Base-by-base conservation (phyloP, 306 rosid genomes). In the Clitoria ternatea region DNA sequence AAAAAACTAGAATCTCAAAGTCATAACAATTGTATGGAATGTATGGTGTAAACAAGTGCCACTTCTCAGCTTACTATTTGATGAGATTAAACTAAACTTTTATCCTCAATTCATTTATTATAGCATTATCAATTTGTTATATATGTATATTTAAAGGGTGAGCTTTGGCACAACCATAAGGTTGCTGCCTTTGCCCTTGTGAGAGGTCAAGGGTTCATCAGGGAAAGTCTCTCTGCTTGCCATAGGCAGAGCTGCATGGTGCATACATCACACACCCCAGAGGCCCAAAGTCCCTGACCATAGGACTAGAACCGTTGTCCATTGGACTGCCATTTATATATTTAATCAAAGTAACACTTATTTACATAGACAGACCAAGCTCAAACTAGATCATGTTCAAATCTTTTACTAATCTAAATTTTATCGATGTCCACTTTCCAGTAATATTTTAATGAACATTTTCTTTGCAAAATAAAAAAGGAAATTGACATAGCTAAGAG, bases 351-450 rank as follows among this genome's bases (percentile, higher is more conserved):
- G 27, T 20, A 61, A 20, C 18, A 36, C 18, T 49, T 15, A 6
- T 36, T 52, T 18, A 69, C 4, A 14, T 60, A 13, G 37, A 40
- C 36, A 17, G 50, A 61, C 15, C 18, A 36, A 73, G 47, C 17
- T 68, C 20, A 52, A 61, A 43, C 76, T n/a, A 57, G 33, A 62
- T 27, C 36, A 22, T 23, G 53, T 69, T 19, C 70, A 69, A 63
- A 53, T 62, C 62, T 37, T 66, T 23, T 47, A 36, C 24, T 33
- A 50, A 61, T 73, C 32, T 18, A 9, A 40, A 47, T 42, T 74
- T 61, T 8, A 59, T 30, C 17, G 18, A n/a, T 15, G 3, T 65
- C 11, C 18, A 2, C 23, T 52, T 22, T 50, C 32, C 8, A 26
- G 27, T 10, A 30, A 39, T 12, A 57, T 14, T 49, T 50, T 23